Conservation (phyloP, 495 filamentous ascomycete genomes). For the Viridothelium virens region DNA sequence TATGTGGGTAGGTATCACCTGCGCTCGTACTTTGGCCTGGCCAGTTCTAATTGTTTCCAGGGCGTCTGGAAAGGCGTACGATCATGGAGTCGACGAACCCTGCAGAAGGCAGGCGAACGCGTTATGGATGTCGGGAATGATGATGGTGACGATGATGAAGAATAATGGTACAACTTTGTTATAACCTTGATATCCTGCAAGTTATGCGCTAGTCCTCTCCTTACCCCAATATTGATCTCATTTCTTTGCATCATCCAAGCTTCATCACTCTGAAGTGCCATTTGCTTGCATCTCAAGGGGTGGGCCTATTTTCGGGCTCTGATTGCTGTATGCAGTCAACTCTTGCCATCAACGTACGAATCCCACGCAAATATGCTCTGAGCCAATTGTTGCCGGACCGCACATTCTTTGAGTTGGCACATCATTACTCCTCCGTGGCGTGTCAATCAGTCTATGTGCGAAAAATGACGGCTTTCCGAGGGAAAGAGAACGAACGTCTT, state of each 20-base stretch:
- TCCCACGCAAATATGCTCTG: constrained; percentile 5
- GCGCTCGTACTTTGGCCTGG: not conserved
- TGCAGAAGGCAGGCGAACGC: constrained; percentile 67
- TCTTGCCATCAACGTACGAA: not conserved
- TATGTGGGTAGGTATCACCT: constrained; percentile 59
- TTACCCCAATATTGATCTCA: not conserved
- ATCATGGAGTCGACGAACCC: constrained; percentile 55
- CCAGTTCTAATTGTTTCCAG: constrained; percentile 37
- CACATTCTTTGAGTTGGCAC: constrained; percentile 94
- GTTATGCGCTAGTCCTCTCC: no score
- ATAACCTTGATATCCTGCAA: no score
- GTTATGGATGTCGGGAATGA: constrained; percentile 79
- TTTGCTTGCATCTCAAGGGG: not conserved
- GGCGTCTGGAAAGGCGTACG: constrained; percentile 72
- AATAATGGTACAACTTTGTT: constrained; percentile 25
- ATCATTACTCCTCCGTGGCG: constrained; percentile 57
- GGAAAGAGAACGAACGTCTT: constrained; percentile 31
- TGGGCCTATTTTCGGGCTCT: no score
- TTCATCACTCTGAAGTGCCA: not conserved
- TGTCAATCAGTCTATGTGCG: constrained; percentile 95
- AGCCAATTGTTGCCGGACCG: constrained; percentile 30
- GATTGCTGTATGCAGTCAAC: no score
- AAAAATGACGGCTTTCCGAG: constrained; percentile 52
- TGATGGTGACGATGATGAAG: constrained; percentile 62
- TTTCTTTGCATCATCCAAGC: no score